Evolutionary conservation across 73 alveolate species (phyloP).

Genomic region (Paramecium biaurelia): DNA sequence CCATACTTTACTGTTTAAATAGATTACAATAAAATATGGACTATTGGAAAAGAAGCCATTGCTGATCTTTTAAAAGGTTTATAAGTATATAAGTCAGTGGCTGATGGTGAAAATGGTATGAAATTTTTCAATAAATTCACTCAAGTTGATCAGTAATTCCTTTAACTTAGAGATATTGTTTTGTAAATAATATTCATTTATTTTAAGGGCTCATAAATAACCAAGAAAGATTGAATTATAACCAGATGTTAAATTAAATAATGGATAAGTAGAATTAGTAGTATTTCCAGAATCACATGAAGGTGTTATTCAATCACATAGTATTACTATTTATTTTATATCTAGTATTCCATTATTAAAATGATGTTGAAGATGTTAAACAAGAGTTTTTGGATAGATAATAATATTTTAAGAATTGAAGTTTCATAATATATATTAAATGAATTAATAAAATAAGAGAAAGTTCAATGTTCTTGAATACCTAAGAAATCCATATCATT

Average conservation of each 20-base stretch:
- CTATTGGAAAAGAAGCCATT: slow-evolving; percentile 69
- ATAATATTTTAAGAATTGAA: slow-evolving; percentile 11
- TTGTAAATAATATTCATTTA: background rate
- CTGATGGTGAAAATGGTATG: slow-evolving; percentile 58
- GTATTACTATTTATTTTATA: background rate
- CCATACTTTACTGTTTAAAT: slow-evolving; percentile 66
- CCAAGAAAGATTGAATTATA: slow-evolving; percentile 55
- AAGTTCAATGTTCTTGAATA: slow-evolving; percentile 33
- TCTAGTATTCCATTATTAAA: background rate
- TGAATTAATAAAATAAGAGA: slow-evolving; percentile 9
- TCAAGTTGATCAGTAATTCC: slow-evolving; percentile 31
- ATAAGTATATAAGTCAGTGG: slow-evolving; percentile 49
- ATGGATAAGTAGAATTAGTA: background rate
- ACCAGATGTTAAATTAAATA: slow-evolving; percentile 7
- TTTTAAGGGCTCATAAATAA: background rate
- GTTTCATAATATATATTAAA: background rate
- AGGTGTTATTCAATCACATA: slow-evolving; percentile 73
- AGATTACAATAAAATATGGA: slow-evolving; percentile 71
- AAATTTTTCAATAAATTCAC: slow-evolving; percentile 58
- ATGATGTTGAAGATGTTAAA: slow-evolving; percentile 14
- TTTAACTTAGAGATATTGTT: slow-evolving; percentile 52
- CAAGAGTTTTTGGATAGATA: background rate
- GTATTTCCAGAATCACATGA: slow-evolving; percentile 70
- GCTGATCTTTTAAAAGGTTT: slow-evolving; percentile 65
- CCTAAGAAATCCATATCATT: background rate